phyloP scores from a whole-genome alignment of 2,329 filamentous ascomycete species.

The Monilinia fructigena region DNA sequence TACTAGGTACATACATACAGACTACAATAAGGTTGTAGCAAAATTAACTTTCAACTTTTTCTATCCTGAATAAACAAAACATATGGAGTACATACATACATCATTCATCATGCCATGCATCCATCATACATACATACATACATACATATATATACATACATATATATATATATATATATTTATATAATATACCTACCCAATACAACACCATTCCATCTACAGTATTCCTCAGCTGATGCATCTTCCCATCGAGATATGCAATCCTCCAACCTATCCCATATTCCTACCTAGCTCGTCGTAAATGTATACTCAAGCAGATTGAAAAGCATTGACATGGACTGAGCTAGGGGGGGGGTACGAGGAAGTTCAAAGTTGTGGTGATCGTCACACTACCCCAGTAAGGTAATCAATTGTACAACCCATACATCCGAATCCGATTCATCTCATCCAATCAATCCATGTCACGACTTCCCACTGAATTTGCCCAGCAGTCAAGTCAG shows the following conservation, averaged over 20 bases:
- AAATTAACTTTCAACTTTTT: too few species aligned
- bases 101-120: too few species aligned
- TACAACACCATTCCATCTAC: too few species aligned
- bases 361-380: background rate
- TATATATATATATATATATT: too few species aligned
- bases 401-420: background rate
- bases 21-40: too few species aligned
- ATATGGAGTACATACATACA: too few species aligned
- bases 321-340: conserved; percentile 17
- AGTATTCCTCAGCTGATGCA: conserved; percentile 12
- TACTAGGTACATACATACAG: too few species aligned
- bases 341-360: background rate
- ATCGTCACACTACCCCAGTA: conserved; percentile 10
- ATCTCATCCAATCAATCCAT: conserved; percentile 7
- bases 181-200: too few species aligned
- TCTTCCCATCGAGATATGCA: conserved; percentile 1
- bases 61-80: too few species aligned
- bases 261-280: background rate
- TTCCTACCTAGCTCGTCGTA: background rate
- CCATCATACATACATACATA: too few species aligned
- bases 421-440: conserved; percentile 6
- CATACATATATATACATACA: too few species aligned
- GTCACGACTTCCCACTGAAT: background rate
- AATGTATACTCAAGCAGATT: background rate
- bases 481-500: background rate